phyloP scores from a whole-genome alignment of 2,329 filamentous ascomycete species.

The Colletotrichum siamense region DNA sequence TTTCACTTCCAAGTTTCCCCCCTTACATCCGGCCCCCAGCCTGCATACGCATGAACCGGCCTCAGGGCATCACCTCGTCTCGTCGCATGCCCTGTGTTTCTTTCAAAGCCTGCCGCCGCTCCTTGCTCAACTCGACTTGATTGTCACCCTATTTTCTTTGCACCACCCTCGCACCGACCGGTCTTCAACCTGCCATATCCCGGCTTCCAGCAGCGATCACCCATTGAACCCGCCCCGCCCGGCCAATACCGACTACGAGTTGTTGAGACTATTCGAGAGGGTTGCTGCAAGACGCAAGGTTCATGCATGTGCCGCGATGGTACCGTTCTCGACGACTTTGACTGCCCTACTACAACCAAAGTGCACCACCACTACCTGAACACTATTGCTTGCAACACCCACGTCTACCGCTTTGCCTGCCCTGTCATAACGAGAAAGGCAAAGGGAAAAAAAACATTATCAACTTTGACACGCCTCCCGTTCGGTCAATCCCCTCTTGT shows the following conservation, averaged over 20 bases:
- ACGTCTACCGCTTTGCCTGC: conserved; percentile 14
- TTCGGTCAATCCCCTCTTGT: background rate
- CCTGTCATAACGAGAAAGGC: background rate
- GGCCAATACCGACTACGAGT: background rate
- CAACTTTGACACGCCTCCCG: background rate
- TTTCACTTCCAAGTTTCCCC: conserved; percentile 12
- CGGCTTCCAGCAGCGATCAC: background rate
- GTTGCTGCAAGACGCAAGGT: conserved; percentile 21
- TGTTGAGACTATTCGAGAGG: conserved; percentile 5
- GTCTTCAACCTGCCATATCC: conserved; percentile 14
- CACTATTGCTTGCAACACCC: conserved; percentile 22
- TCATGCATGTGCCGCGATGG: conserved; percentile 23
- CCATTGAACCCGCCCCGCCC: conserved; percentile 9
- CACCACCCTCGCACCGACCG: conserved; percentile 14
- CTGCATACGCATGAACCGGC: conserved; percentile 16
- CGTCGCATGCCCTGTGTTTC: conserved; percentile 10
- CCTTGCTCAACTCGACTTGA: conserved; percentile 2
- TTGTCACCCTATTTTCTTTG: conserved; percentile 4
- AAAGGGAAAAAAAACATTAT: background rate
- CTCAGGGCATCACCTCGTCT: conserved; percentile 16
- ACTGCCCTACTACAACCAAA: conserved; percentile 4
- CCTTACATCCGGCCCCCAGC: conserved; percentile 15
- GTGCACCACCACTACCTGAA: conserved; percentile 17
- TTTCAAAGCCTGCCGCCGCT: background rate
- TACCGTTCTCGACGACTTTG: conserved; percentile 18